Percentiles rank a stretch among this genome's conserved stretches.
These are phyloP conservation scores for Chrysophaeum taylorii DNA, from an alignment of 352 stramenopile species.

Conservation along the genomic window DNA sequence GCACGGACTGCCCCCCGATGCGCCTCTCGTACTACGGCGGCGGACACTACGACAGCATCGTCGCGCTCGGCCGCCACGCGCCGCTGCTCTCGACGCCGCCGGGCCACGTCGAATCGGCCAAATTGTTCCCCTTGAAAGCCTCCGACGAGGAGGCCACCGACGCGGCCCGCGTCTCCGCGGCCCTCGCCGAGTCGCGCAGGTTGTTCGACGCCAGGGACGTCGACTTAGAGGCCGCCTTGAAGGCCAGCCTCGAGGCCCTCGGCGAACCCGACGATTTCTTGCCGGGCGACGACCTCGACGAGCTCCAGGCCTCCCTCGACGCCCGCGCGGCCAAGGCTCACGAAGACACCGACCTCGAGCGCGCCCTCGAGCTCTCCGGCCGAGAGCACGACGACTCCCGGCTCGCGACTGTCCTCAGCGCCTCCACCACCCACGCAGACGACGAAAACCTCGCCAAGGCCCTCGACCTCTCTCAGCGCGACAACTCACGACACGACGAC, in stretches of 20 bases:
- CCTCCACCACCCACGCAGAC: too few species aligned
- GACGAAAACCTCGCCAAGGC: neutral
- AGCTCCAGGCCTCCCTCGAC: neutral
- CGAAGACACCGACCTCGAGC: neutral
- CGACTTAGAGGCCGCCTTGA: neutral
- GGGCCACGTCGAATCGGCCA: neutral
- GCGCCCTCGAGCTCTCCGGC: neutral
- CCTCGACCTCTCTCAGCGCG: neutral
- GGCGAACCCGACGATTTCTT: neutral
- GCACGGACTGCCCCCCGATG: conserved; percentile 29
- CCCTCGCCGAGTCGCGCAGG: neutral
- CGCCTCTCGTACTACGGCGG: conserved; percentile 49
- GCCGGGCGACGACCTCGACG: neutral
- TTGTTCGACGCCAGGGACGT: neutral
- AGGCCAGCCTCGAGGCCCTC: neutral
- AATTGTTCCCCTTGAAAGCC: neutral
- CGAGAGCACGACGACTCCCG: too few species aligned
- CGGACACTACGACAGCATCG: conserved; percentile 54
- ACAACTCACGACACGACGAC: too few species aligned
- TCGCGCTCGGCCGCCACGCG: conserved; percentile 26
- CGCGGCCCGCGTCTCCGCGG: neutral
- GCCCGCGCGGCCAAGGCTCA: neutral
- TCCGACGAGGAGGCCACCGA: neutral
- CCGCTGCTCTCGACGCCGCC: neutral
- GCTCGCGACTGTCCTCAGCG: too few species aligned